phyloP scores from a whole-genome alignment of 2,329 filamentous ascomycete species.

The Rhytidhysteron rufulum region DNA sequence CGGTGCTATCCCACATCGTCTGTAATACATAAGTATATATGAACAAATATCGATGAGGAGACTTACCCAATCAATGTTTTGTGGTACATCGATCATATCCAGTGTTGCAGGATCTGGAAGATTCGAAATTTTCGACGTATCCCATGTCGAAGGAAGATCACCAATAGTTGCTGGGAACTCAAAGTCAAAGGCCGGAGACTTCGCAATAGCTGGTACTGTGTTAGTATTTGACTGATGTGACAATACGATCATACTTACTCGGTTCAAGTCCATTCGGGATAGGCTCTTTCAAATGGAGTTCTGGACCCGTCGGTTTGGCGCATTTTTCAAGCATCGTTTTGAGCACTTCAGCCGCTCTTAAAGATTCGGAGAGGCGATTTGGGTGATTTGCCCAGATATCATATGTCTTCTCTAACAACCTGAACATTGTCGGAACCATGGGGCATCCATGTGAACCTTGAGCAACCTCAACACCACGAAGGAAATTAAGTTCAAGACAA shows the following conservation, averaged over 20 bases:
- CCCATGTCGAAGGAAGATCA: neutral
- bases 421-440: slow-evolving; percentile 1
- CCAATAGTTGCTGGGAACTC: too few species aligned
- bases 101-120: neutral
- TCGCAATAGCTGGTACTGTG: too few species aligned
- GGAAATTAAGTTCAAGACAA: slow-evolving; percentile 41
- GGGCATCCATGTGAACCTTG: neutral
- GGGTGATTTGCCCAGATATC: slow-evolving; percentile 1
- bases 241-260: too few species aligned
- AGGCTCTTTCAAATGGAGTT: neutral
- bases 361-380: neutral
- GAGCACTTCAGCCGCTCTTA: neutral
- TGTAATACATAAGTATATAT: neutral
- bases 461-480: slow-evolving; percentile 4
- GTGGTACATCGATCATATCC: slow-evolving; percentile 6
- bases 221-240: too few species aligned
- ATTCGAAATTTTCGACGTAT: too few species aligned
- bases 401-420: slow-evolving; percentile 1
- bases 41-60: neutral
- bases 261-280: neutral
- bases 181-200: too few species aligned
- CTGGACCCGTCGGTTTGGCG: neutral
- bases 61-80: slow-evolving; percentile 7
- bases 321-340: slow-evolving; percentile 3
- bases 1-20: slow-evolving; percentile 3